A percentile compares a stretch with the other conserved stretches of the same genome.
phyloP scores from a whole-genome alignment of 2,329 filamentous ascomycete species.

The Alternaria metachromatica region DNA sequence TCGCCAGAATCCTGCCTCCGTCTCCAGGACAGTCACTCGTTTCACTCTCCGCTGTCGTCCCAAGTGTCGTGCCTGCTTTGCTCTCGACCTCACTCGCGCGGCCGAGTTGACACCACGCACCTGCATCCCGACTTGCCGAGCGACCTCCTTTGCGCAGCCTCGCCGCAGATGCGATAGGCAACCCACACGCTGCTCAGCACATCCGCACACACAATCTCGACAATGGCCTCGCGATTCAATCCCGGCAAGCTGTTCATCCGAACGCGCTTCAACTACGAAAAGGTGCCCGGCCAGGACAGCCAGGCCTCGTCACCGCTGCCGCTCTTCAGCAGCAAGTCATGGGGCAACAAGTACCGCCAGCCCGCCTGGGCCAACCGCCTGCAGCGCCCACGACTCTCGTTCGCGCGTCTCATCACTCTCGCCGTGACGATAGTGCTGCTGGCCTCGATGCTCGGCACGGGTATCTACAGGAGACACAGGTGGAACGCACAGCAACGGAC shows the following conservation, averaged over 20 bases:
- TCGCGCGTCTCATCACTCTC: conserved; percentile 51
- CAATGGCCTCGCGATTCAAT: conserved; percentile 51
- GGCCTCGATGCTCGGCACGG: conserved; percentile 51
- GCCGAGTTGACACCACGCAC: conserved; percentile 14
- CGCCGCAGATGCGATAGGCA: conserved; percentile 44
- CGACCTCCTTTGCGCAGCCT: conserved; percentile 6
- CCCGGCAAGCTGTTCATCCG: conserved; percentile 54
- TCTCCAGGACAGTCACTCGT: conserved; percentile 39
- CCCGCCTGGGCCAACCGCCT: conserved; percentile 49
- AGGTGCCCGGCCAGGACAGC: conserved; percentile 52
- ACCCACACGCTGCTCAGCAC: conserved; percentile 23
- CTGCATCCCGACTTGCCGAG: background rate
- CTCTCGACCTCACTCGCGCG: conserved; percentile 17
- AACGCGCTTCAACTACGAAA: conserved; percentile 55
- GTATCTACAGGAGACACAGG: conserved; percentile 50
- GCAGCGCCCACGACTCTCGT: conserved; percentile 52
- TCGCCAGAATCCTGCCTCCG: conserved; percentile 18
- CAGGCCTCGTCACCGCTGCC: conserved; percentile 50
- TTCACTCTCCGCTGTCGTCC: conserved; percentile 28
- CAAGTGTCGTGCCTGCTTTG: conserved; percentile 7
- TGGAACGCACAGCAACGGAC: conserved; percentile 42
- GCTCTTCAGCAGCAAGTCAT: conserved; percentile 48
- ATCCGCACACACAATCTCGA: conserved; percentile 15
- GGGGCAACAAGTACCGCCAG: conserved; percentile 41
- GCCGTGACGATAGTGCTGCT: conserved; percentile 51